These are phyloP conservation scores for Eutrema japonicum DNA, from an alignment of 345 rosid species.

Conservation along the genomic window DNA sequence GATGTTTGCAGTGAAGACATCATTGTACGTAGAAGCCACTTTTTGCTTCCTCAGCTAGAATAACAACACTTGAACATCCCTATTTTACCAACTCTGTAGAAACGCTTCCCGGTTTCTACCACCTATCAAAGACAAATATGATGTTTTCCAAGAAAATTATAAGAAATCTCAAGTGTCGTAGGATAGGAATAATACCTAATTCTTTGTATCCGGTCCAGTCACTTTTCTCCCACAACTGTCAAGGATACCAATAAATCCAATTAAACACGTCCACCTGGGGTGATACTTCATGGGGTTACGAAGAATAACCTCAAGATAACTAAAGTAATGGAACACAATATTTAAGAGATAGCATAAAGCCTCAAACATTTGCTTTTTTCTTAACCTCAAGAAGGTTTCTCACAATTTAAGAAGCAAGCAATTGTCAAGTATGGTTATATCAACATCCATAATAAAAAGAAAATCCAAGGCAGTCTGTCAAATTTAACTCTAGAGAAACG, in stretches of 20 bases:
- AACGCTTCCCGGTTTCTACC: not conserved
- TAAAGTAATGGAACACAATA: conserved; percentile 5
- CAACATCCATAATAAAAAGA: conserved; percentile 2
- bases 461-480: conserved; percentile 4
- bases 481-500: conserved; percentile 29
- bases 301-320: conserved; percentile 47
- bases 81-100: conserved; percentile 4
- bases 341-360: not conserved
- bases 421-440: conserved; percentile 1
- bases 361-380: not conserved
- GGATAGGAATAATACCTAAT: conserved; percentile 62
- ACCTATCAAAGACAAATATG: conserved; percentile 2
- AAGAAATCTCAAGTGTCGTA: conserved; percentile 2
- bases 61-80: not conserved
- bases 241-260: conserved; percentile 80
- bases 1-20: too few relatives aligned
- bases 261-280: conserved; percentile 77
- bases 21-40: too few relatives aligned
- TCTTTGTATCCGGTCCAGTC: conserved; percentile 99
- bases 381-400: not conserved
- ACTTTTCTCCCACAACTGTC: conserved; percentile 99
- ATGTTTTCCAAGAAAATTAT: conserved; percentile 14
- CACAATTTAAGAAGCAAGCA: conserved; percentile 2
- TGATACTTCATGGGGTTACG: conserved; percentile 54
- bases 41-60: not conserved